Evolutionary conservation across 345 rosid genomes (phyloP).

Genomic region (Populus alba): DNA sequence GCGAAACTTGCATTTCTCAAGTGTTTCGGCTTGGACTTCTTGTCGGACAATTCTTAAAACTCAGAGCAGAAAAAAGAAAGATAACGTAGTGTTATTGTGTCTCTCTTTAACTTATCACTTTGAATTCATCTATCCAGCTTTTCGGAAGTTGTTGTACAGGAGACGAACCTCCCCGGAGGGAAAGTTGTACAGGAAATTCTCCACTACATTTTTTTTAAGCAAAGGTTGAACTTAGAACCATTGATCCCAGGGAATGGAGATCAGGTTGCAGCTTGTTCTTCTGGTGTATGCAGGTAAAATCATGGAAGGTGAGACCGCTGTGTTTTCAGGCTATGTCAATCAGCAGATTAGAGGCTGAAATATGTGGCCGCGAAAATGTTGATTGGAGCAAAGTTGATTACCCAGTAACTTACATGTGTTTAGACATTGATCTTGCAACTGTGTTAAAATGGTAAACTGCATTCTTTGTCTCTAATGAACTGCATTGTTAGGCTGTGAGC

Average conservation of each 20-base stretch:
- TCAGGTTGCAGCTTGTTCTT: not conserved
- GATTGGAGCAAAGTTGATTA: not conserved
- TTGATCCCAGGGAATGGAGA: too few relatives aligned
- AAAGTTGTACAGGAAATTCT: not conserved
- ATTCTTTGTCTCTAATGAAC: not conserved
- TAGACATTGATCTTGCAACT: not conserved
- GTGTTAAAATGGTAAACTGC: not conserved
- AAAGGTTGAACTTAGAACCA: not conserved
- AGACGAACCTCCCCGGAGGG: not conserved
- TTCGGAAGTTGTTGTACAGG: not conserved
- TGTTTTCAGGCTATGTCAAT: not conserved
- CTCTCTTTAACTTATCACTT: not conserved
- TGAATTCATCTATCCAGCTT: not conserved
- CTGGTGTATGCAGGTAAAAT: not conserved
- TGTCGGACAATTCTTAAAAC: constrained; percentile 12
- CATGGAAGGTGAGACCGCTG: not conserved
- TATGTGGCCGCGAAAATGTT: not conserved
- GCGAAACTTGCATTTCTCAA: constrained; percentile 48
- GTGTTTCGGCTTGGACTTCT: constrained; percentile 41
- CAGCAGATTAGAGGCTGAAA: not conserved
- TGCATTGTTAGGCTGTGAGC: not conserved
- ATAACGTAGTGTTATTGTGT: not conserved
- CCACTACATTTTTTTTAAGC: not conserved
- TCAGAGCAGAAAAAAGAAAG: constrained; percentile 20
- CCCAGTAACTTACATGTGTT: not conserved